Percentiles rank a stretch among this genome's conserved stretches.
Conservation (phyloP, 768 basidiomycete species). For the Serpula lacrymans region DNA sequence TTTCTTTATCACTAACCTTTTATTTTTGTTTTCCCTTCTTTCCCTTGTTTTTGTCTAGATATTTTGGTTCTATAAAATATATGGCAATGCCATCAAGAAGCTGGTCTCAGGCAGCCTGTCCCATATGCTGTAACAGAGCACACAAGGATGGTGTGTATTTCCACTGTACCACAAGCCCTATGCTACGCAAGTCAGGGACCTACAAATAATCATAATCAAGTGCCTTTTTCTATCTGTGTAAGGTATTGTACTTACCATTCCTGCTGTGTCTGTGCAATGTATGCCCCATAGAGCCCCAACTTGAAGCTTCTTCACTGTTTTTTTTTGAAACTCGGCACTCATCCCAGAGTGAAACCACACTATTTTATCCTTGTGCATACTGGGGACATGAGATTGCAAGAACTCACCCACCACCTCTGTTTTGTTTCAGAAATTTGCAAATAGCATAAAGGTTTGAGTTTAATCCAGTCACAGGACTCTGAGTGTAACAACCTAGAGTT, state of each 20-base stretch:
- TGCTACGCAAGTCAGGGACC: slow-evolving; percentile 32
- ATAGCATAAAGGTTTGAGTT: too few relatives aligned
- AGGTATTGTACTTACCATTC: slow-evolving; percentile 33
- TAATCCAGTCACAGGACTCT: too few relatives aligned
- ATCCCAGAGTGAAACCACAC: slow-evolving; percentile 24
- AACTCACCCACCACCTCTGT: too few relatives aligned
- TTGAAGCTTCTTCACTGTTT: slow-evolving; percentile 8
- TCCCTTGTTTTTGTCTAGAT: slow-evolving; percentile 9
- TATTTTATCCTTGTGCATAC: too few relatives aligned
- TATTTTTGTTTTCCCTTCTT: too few relatives aligned
- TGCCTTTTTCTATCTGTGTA: slow-evolving; percentile 1
- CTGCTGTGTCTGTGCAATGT: slow-evolving; percentile 27
- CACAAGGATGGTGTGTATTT: slow-evolving; percentile 16
- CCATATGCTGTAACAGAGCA: slow-evolving; percentile 31
- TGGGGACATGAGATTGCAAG: too few relatives aligned
- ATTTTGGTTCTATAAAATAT: slow-evolving; percentile 11
- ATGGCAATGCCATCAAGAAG: slow-evolving; percentile 7
- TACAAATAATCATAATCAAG: slow-evolving; percentile 5
- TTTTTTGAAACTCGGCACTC: slow-evolving; percentile 19
- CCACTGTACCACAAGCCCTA: slow-evolving; percentile 32
- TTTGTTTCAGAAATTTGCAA: too few relatives aligned
- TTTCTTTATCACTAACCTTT: too few relatives aligned
- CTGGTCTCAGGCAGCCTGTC: slow-evolving; percentile 19
- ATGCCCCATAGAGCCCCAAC: slow-evolving; percentile 20
- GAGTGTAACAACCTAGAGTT: too few relatives aligned